phyloP scores from a whole-genome alignment of 2,329 filamentous ascomycete genomes.

The Capronia coronata region DNA sequence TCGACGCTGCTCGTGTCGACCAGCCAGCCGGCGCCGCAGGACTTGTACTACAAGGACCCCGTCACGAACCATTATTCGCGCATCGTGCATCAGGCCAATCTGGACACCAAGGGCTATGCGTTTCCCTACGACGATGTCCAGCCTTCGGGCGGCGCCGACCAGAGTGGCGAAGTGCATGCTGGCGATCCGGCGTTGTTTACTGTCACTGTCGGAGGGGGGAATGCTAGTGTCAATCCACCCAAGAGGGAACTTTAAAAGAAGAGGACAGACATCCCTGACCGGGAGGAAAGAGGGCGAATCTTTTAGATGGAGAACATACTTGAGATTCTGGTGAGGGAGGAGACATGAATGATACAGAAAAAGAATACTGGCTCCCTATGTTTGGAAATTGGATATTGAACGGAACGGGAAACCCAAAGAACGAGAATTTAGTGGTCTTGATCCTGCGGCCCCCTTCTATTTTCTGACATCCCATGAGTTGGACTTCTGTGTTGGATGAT shows the following conservation, averaged over 20 bases:
- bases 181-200: slow-evolving; percentile 50
- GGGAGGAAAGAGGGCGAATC: too few relatives aligned
- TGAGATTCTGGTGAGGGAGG: background rate
- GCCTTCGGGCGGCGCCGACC: slow-evolving; percentile 49
- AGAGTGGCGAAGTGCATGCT: slow-evolving; percentile 58
- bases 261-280: background rate
- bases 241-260: slow-evolving; percentile 5
- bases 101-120: slow-evolving; percentile 59
- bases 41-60: slow-evolving; percentile 48
- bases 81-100: slow-evolving; percentile 55
- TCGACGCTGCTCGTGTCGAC: slow-evolving; percentile 53
- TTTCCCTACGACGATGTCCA: slow-evolving; percentile 67
- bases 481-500: too few relatives aligned
- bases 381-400: too few relatives aligned
- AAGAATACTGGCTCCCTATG: too few relatives aligned
- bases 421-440: too few relatives aligned
- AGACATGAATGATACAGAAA: too few relatives aligned
- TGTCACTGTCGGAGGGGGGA: slow-evolving; percentile 49
- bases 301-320: background rate
- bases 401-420: too few relatives aligned
- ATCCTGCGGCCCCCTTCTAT: too few relatives aligned
- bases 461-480: too few relatives aligned
- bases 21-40: slow-evolving; percentile 48
- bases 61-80: slow-evolving; percentile 63
- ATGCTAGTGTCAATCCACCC: slow-evolving; percentile 7